Base-by-base conservation (phyloP, 768 basidiomycete species). In the Pleurotus giganteus region DNA sequence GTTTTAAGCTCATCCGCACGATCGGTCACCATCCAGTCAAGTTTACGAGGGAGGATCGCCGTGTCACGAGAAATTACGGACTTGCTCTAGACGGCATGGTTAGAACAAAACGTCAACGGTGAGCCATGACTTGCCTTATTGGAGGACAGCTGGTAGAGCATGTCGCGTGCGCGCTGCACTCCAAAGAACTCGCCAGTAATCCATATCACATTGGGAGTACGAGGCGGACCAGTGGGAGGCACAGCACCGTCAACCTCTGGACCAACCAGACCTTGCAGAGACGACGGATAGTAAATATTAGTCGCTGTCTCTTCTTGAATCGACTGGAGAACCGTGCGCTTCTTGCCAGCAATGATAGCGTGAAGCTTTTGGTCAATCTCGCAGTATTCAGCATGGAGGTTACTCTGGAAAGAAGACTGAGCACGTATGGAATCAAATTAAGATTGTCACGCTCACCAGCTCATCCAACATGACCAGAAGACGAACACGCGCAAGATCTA, bases 11-110 rank as follows among this genome's bases (percentile, higher is more conserved):
- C 96, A 26, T 98, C 95, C 9, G 89, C 76, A n/a, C 91, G 86
- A 69, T 99, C 93, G n/a, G 90, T 91, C 53, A 97, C 84, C 84
- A 99, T 89, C 95, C 96, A 98, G 65, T 99, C 96, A 58, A 99
- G 79, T 69, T 99, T 99, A 58, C 96, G 88, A 54, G 96, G 96
- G 21, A 97, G 81, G 53, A 98, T 89, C 4, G 94, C 91, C 13
- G 92, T 94, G 67, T 99, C 95, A 57, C 93, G 78, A 6, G 96
- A 95, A 55, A 97, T 86, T 56, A 97, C 83, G 44, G 83, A 80
- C 68, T 95, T 94, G 66, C 86, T 88, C 96, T 98, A 63, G 2
- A 26, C 41, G 56, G 15, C 47, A 54, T 21, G 12, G 31, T 58
- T 17, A 55, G 27, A 53, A 31, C 46, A 31, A 27, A 31, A 43